These are phyloP conservation scores for Tanacetum coccineum DNA, from an alignment of 129 eudicot species.

Conservation along the genomic window DNA sequence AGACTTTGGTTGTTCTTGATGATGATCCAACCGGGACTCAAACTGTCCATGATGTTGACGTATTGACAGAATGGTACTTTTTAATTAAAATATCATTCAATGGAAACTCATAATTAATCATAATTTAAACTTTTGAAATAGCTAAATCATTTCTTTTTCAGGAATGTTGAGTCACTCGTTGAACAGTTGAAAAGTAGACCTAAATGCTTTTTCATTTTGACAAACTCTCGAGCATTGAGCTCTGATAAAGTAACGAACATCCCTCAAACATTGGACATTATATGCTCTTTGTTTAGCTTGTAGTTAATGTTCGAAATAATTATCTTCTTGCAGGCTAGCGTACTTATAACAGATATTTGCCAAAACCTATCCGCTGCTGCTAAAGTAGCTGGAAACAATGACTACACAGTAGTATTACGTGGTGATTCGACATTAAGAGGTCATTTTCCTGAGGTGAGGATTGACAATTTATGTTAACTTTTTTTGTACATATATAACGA, in stretches of 20 bases:
- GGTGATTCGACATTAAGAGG: conserved; percentile 99
- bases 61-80: conserved; percentile 83
- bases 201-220: conserved; percentile 92
- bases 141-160: conserved; percentile 30
- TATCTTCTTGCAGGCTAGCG: conserved; percentile 66
- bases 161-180: conserved; percentile 79
- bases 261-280: conserved; percentile 10
- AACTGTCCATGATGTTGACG: conserved; percentile 95
- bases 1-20: conserved; percentile 90
- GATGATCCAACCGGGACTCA: conserved; percentile 99
- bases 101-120: not conserved
- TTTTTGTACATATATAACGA: conserved; percentile 13
- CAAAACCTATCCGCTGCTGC: conserved; percentile 66
- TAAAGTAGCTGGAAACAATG: conserved; percentile 49
- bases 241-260: conserved; percentile 61
- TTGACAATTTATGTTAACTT: conserved; percentile 10
- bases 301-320: conserved; percentile 2
- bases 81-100: too few relatives aligned
- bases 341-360: conserved; percentile 69
- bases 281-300: not conserved
- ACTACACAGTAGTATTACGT: conserved; percentile 90
- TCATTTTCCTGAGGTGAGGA: conserved; percentile 94
- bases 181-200: conserved; percentile 69
- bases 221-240: conserved; percentile 84
- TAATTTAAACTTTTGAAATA: not conserved